These are phyloP conservation scores for Physcia stellaris DNA, from an alignment of 495 filamentous ascomycete genomes.

Conservation along the genomic window DNA sequence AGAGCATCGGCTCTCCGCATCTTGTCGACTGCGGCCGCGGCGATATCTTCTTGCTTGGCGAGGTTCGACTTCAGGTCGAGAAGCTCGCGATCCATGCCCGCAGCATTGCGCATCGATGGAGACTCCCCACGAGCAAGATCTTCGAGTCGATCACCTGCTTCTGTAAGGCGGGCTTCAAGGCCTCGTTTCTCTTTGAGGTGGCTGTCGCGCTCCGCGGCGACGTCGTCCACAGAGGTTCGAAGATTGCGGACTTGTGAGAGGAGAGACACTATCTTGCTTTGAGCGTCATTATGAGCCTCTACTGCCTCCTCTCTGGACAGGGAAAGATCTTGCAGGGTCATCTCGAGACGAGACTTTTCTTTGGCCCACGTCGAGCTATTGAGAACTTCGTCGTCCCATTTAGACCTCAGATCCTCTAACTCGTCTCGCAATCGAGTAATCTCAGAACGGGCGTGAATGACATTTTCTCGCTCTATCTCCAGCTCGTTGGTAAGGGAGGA, in stretches of 20 bases:
- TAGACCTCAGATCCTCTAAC: conserved; percentile 83
- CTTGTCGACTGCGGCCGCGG: conserved; percentile 84
- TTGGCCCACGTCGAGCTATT: conserved; percentile 98
- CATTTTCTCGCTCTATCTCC: conserved; percentile 82
- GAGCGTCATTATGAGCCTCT: conserved; percentile 86
- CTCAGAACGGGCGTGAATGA: conserved; percentile 52
- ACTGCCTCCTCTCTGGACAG: conserved; percentile 86
- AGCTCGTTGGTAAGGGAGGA: conserved; percentile 78
- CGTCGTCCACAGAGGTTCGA: conserved; percentile 73
- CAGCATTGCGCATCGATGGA: conserved; percentile 83
- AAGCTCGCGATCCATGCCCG: conserved; percentile 76
- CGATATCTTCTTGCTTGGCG: conserved; percentile 89
- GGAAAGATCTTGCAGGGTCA: conserved; percentile 78
- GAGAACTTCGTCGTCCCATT: conserved; percentile 97
- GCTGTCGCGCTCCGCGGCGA: conserved; percentile 70
- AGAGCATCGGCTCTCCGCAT: conserved; percentile 95
- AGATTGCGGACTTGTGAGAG: conserved; percentile 84
- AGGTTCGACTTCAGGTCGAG: conserved; percentile 81
- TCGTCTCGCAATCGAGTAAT: conserved; percentile 76
- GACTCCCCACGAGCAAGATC: conserved; percentile 77
- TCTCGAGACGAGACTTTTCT: conserved; percentile 85
- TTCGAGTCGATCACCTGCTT: conserved; percentile 84
- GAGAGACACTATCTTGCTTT: conserved; percentile 77
- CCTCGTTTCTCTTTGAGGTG: conserved; percentile 81
- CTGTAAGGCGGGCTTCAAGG: conserved; percentile 72